A percentile compares a stretch with the other conserved stretches of the same genome.
These are phyloP conservation scores for Leptomonas seymouri DNA, from an alignment of 208 protist genomes.

Conservation along the genomic window DNA sequence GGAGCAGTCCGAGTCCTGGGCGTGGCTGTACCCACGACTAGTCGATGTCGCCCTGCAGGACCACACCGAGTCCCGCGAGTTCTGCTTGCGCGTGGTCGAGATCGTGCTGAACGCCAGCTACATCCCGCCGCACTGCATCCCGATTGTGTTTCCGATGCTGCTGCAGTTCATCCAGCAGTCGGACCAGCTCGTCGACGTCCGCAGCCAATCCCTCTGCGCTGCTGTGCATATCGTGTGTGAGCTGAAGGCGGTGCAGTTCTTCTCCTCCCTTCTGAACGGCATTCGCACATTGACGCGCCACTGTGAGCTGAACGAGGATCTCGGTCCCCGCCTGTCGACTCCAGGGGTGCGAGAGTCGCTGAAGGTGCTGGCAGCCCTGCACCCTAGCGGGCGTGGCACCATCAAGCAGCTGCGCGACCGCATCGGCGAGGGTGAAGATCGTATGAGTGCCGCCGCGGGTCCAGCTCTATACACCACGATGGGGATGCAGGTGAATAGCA, in stretches of 20 bases:
- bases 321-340: slow-evolving; percentile 81
- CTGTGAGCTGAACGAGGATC: slow-evolving; percentile 81
- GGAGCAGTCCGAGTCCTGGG: slow-evolving; percentile 90
- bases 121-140: slow-evolving; percentile 91
- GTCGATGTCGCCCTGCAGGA: slow-evolving; percentile 91
- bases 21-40: slow-evolving; percentile 90
- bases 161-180: slow-evolving; percentile 85
- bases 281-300: slow-evolving; percentile 85
- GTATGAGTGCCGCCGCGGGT: slow-evolving; percentile 17
- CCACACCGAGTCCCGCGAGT: slow-evolving; percentile 81
- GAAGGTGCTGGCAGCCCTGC: slow-evolving; percentile 73
- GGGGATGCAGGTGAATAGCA: slow-evolving; percentile 15
- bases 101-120: slow-evolving; percentile 88
- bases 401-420: slow-evolving; percentile 73
- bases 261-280: slow-evolving; percentile 78
- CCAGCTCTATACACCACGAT: slow-evolving; percentile 16
- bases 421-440: slow-evolving; percentile 57
- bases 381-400: slow-evolving; percentile 61
- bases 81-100: slow-evolving; percentile 88
- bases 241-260: slow-evolving; percentile 87
- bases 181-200: slow-evolving; percentile 87
- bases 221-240: slow-evolving; percentile 89
- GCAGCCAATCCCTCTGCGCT: slow-evolving; percentile 81
- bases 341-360: slow-evolving; percentile 75
- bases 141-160: slow-evolving; percentile 85